Evolutionary conservation across 1,284 basidiomycete species (phyloP).

Genomic region (Sporisorium sorghi): DNA sequence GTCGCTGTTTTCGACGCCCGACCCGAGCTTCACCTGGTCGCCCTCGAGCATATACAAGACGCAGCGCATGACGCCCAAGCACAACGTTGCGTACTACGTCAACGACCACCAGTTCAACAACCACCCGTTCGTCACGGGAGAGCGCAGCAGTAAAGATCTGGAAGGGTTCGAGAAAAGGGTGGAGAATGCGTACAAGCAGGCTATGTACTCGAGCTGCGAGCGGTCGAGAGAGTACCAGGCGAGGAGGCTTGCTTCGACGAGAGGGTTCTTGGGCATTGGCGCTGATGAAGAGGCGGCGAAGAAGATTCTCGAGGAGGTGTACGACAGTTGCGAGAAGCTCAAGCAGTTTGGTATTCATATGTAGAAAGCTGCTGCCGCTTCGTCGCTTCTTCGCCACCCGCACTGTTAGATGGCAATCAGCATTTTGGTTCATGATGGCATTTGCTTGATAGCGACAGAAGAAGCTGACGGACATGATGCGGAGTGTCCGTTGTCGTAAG

Average conservation of each 20-base stretch:
- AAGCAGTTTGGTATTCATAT: slow-evolving; percentile 57
- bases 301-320: slow-evolving; percentile 59
- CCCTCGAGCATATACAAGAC: slow-evolving; percentile 65
- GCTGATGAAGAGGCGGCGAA: slow-evolving; percentile 54
- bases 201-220: slow-evolving; percentile 54
- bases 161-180: slow-evolving; percentile 55
- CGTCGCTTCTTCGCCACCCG: too few relatives aligned
- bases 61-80: slow-evolving; percentile 73
- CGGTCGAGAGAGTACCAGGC: slow-evolving; percentile 53
- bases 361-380: too few relatives aligned
- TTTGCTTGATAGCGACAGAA: background rate
- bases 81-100: slow-evolving; percentile 86
- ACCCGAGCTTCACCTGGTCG: slow-evolving; percentile 83
- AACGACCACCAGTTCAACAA: slow-evolving; percentile 81
- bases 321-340: slow-evolving; percentile 65
- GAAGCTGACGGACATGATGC: background rate
- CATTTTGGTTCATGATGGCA: background rate
- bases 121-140: slow-evolving; percentile 74
- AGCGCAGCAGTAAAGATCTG: slow-evolving; percentile 35
- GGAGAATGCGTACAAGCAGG: slow-evolving; percentile 55
- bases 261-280: slow-evolving; percentile 62
- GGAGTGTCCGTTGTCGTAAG: background rate
- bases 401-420: background rate
- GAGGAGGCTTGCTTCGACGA: slow-evolving; percentile 43
- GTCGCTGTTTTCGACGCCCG: slow-evolving; percentile 77